phyloP scores from a whole-genome alignment of 495 filamentous ascomycete genomes.

The Trichocladium uniseriatum region DNA sequence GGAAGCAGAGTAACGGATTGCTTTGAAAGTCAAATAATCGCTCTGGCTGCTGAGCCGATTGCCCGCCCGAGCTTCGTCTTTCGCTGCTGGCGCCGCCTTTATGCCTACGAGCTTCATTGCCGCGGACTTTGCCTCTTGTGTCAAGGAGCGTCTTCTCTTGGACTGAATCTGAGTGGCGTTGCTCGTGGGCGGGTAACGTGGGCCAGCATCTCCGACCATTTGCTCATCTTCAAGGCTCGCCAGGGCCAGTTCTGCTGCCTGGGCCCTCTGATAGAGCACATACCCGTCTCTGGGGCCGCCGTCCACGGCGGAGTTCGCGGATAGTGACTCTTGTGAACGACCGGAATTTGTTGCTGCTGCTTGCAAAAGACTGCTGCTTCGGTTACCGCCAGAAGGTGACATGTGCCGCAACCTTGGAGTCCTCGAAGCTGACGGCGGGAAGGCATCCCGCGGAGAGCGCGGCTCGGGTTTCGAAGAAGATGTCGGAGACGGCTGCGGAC shows the following conservation, averaged over 20 bases:
- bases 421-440: slow-evolving; percentile 28
- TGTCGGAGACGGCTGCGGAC: neutral
- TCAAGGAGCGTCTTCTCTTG: slow-evolving; percentile 20
- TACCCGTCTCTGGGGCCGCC: slow-evolving; percentile 17
- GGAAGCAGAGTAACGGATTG: slow-evolving; percentile 7
- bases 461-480: slow-evolving; percentile 1
- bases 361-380: slow-evolving; percentile 19
- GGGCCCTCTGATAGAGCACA: slow-evolving; percentile 18
- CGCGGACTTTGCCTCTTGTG: slow-evolving; percentile 20
- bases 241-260: slow-evolving; percentile 20
- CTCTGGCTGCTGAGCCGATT: slow-evolving; percentile 3
- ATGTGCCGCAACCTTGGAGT: slow-evolving; percentile 25
- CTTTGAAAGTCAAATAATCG: slow-evolving; percentile 22
- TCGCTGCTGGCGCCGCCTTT: slow-evolving; percentile 6
- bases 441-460: slow-evolving; percentile 15
- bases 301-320: neutral
- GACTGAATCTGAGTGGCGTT: slow-evolving; percentile 15
- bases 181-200: slow-evolving; percentile 16
- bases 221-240: slow-evolving; percentile 21
- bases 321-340: slow-evolving; percentile 13
- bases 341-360: slow-evolving; percentile 8
- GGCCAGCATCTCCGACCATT: slow-evolving; percentile 8
- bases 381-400: slow-evolving; percentile 13
- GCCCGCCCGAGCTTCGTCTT: neutral
- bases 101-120: slow-evolving; percentile 23